Percentiles rank a stretch among this genome's conserved stretches.
These are phyloP conservation scores for Globisporangium nagaii DNA, from an alignment of 352 stramenopile species.

Conservation along the genomic window DNA sequence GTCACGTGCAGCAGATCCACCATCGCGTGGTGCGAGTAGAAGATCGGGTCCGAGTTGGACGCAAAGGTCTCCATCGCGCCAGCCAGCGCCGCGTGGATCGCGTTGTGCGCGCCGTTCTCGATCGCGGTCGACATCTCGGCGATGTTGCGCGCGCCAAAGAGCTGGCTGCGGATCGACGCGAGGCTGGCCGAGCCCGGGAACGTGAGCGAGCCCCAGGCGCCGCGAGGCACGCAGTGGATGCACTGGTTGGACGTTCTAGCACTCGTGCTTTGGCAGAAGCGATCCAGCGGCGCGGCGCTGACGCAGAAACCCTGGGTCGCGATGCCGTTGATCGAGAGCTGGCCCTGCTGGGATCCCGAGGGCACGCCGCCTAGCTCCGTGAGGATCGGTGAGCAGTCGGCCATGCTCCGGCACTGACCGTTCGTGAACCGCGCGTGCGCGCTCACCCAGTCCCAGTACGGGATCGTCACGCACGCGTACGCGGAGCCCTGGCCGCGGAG, in stretches of 20 bases:
- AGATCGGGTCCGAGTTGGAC: conserved; percentile 46
- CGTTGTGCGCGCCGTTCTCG: conserved; percentile 47
- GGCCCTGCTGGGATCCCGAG: not conserved
- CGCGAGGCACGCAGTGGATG: conserved; percentile 30
- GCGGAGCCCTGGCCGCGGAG: conserved; percentile 26
- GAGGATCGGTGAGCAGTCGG: conserved; percentile 7
- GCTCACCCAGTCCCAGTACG: conserved; percentile 42
- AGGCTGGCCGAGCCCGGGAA: conserved; percentile 34
- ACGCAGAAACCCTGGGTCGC: conserved; percentile 29
- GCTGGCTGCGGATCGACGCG: conserved; percentile 29
- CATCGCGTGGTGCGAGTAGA: conserved; percentile 47
- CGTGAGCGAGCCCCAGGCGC: conserved; percentile 7
- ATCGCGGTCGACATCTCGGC: conserved; percentile 13
- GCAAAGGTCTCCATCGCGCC: conserved; percentile 43
- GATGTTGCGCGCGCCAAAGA: conserved; percentile 39
- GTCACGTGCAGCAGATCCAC: conserved; percentile 46
- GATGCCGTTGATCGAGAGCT: conserved; percentile 28
- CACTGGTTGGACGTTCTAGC: conserved; percentile 21
- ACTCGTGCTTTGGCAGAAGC: conserved; percentile 40
- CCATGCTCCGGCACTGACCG: not conserved
- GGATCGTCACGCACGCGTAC: conserved; percentile 26
- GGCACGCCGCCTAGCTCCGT: conserved; percentile 38
- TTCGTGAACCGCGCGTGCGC: not conserved
- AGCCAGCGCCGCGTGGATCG: conserved; percentile 33
- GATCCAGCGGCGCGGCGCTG: conserved; percentile 18